Evolutionary conservation across 176 grass and related monocot genomes (phyloP), one percentile per base, ranked within the genome.

Genomic region (Raddia guianensis): DNA sequence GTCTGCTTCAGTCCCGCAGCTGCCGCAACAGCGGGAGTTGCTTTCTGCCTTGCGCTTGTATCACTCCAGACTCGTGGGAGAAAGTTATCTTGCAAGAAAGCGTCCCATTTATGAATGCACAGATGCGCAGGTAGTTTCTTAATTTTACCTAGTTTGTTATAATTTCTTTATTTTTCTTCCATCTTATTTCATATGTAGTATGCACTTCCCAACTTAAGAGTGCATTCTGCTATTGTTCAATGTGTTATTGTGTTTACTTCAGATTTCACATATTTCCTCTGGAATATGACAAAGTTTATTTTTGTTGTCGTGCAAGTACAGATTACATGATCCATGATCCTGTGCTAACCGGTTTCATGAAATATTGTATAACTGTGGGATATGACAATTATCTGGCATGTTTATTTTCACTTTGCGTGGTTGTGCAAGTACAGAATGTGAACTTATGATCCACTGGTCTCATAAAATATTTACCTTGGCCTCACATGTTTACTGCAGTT

Each of bases 81-180:
- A 99, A 88, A 99, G 97, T 88, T 99, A 82, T 79, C 90, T 99
- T 42, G 97, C 97, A 82, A 93, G 87, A 80, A 99, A 86, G 63
- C 91, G 93, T 6, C 91, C 93, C 0, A 87, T 96, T 73, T 99
- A 99, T 18, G 97, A 96, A 87, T 99, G 97, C 73, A 93, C 97
- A 49, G 93, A 99, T 72, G 82, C 86, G 11, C 97, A 99, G 92
- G 97, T 93, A 81, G 42, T 78, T 37, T 45, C 20, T 81, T 35
- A n/a, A 65, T 48, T 74, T 73, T 7, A 70, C 48, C 43, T 77
- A 40, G 18, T 46, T 44, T 57, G 55, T 76, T 55, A 64, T 75
- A 66, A 67, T 43, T 35, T 76, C 2, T 58, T 46, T 8, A 15
- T 18, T 66, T 65, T 27, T 19, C 63, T 4, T 55, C 46, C 66